Conservation (phyloP, 768 basidiomycete genomes). For the Lactarius quietus region DNA sequence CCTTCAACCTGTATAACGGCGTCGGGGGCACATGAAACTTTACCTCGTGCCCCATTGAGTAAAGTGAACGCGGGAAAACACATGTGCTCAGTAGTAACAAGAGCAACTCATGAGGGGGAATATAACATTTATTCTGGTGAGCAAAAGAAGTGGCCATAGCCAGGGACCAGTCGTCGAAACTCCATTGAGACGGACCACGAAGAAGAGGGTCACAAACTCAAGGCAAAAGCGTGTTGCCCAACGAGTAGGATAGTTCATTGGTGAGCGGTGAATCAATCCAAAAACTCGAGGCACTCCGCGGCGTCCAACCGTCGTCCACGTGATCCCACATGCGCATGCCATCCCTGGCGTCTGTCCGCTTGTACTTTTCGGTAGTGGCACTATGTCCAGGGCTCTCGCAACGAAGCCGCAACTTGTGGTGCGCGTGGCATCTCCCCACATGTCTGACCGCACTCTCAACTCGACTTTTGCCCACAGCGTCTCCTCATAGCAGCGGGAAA, state of each 20-base stretch:
- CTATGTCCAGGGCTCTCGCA: constrained; percentile 67
- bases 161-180: constrained; percentile 8
- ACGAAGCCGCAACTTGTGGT: constrained; percentile 76
- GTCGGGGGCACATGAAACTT: constrained; percentile 20
- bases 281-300: constrained; percentile 20
- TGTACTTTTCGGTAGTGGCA: constrained; percentile 12
- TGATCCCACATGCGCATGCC: not conserved
- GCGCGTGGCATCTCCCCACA: constrained; percentile 33
- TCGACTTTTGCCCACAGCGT: constrained; percentile 45
- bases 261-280: constrained; percentile 14
- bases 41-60: constrained; percentile 20
- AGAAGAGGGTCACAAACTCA: constrained; percentile 11
- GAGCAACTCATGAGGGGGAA: not conserved
- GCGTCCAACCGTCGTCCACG: constrained; percentile 2
- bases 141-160: constrained; percentile 2
- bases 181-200: constrained; percentile 4
- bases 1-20: constrained; percentile 25
- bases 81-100: constrained; percentile 8
- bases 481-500: constrained; percentile 90
- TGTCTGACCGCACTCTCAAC: constrained; percentile 1
- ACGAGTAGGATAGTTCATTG: constrained; percentile 21
- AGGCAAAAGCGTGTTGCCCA: constrained; percentile 20
- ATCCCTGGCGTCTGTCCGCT: not conserved
- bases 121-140: not conserved
- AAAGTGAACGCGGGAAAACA: constrained; percentile 24